Base-by-base conservation (phyloP, 2,329 filamentous ascomycete species). In the Monilinia polystroma region DNA sequence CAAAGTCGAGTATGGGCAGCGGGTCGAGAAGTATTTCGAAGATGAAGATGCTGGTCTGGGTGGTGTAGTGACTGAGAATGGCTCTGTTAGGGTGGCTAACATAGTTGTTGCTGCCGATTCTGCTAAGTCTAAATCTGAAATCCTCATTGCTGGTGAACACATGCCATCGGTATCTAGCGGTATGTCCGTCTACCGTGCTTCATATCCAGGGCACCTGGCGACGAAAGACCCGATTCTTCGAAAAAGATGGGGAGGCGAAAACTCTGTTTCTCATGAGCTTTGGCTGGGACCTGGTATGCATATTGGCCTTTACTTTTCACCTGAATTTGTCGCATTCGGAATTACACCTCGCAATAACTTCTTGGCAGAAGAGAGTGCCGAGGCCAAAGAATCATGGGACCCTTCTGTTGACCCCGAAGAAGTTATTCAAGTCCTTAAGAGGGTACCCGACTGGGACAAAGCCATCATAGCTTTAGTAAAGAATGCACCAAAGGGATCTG, bases 271-370 rank as follows among this genome's bases (percentile, higher is more conserved):
- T 7, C 43, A 47, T 47, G 43, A 47, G 85, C 70, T 81, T 79
- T 67, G 14, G 43, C 43, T 85, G 84, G 84, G 84, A 84, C 3
- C 80, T 82, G 59, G 85, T 84, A 35, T 81, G 83, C 70, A 79
- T 77, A 16, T 71, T 73, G 56, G 77, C 80, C 8, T 76, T 75
- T 20, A 78, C 81, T 66, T 54, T 26, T 26, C 29, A 26, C n/a
- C 52, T 54, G 29, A 32, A 26, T 18, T 32, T 18, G 23, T 32
- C 11, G 29, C 29, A 29, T 26, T 54, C 29, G n/a, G 29, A 18
- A 54, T 26, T 29, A 32, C 29, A 26, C 52, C 52, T 10, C 23
- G 29, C n/a, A 54, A 26, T 18, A 32, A 26, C 16, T 32, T 26
- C 23, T 26, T 26, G n/a, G 52, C 11, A 12, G 52, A 54, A 14